Base-by-base conservation (phyloP, 371 early-diverging fungal genomes). In the Rhizomucor miehei region DNA sequence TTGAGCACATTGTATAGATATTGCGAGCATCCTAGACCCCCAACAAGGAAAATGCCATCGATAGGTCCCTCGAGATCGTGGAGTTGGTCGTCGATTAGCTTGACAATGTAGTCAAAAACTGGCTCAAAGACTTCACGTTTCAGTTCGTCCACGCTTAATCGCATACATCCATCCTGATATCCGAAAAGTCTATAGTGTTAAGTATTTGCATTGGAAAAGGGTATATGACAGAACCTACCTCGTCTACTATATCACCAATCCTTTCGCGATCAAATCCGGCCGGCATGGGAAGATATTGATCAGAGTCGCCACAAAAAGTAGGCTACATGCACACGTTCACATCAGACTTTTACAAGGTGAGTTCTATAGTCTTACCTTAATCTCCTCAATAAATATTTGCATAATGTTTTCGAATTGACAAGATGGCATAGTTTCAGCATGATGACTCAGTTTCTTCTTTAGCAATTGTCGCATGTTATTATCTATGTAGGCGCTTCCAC, bases 401-500 rank as follows among this genome's bases (percentile, higher is more conserved):
- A 77, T 75, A 57, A 80, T 60, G 12, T 61, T 59, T 45, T 74
- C 69, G 54, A 80, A 56, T 11, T 73, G 60, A 56, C 64, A 64
- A 10, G 49, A 37, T 8, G 64, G 53, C 19, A 63, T 51, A 11
- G 24, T 19, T 1, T 51, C 34, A 10, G 35, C 50, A 35, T 51
- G 35, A 1, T n/a, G 23, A 5, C 59, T 53, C 11, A 71, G 52
- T 40, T 64, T 48, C 16, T 65, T 55, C 24, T 63, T 54, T 11
- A 80, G 54, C 24, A 70, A 73, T 13, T 65, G 62, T 24, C 77
- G 52, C 66, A 82, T 72, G 23, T 69, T 68, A 9, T 67, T 66
- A 59, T 82, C 82, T 41, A 82, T 67, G 43, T 77, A 76, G 1
- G 69, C 69, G 14, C 77, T 75, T 21, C 82, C 82, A 54, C 82